Evolutionary conservation across 805 yeast species (phyloP), one percentile per base, ranked within the genome.

Genomic region (Kodamaea leandrae): DNA sequence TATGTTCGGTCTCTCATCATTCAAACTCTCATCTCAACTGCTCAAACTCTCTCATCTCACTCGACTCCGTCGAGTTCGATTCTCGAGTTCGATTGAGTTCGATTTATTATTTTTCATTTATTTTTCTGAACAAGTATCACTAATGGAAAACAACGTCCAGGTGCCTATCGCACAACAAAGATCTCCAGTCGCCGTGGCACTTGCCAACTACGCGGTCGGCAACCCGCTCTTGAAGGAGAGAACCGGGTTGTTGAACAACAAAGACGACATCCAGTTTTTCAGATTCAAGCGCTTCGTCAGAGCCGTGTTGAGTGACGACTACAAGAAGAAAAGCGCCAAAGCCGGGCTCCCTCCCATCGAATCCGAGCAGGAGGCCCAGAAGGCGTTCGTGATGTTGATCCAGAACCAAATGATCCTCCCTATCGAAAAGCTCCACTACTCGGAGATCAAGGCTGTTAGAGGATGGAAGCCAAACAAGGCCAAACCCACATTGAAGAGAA

Each of bases 251-350:
- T 68, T 82, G 40, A 82, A 83, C 52, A 81, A 83, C 41, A 77
- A 77, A 47, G 65, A 58, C n/a, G 80, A 80, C 36, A 75, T 78
- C 25, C 96, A 87, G 44, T 89, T 93, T 61, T 93, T 91, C 75
- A 74, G 95, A 50, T 84, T 73, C 61, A 91, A 91, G 62, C 77
- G 99, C 54, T 83, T 87, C 32, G 66, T 78, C 10, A 72, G 98
- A 50, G 95, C 95, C 1, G 71, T 91, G 43, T 65, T 79, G 25
- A 78, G 88, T 41, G 83, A 77, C 1, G 90, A 83, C 33, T 93
- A 88, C 63, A 72, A 73, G 51, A 60, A 54, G 47, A 76, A 68
- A 47, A 77, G 75, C 38, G 51, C 66, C 40, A 66, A 55, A 42
- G 63, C 64, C 43, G 66, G 67, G 27, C 57, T 71, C 38, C 63